Percentiles rank a stretch among this genome's conserved stretches.
phyloP scores from a whole-genome alignment of 2,329 filamentous ascomycete genomes.

The Xylaria sp. region DNA sequence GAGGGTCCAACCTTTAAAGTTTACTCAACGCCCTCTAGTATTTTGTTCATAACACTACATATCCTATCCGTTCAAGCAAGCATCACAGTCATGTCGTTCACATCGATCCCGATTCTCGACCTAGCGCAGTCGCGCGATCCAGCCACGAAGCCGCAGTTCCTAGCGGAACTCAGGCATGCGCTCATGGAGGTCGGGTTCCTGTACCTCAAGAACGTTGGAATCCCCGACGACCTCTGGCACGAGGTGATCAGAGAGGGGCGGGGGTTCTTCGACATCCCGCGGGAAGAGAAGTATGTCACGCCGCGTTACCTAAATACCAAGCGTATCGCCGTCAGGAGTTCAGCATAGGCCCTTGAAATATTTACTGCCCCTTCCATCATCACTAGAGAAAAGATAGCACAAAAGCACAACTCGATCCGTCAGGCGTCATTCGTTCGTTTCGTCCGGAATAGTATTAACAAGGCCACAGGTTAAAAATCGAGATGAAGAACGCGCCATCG shows the following conservation, averaged over 20 bases:
- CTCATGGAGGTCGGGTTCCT: slow-evolving; percentile 89
- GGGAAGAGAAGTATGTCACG: slow-evolving; percentile 75
- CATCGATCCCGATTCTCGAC: slow-evolving; percentile 80
- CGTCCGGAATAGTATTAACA: neutral
- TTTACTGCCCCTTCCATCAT: neutral
- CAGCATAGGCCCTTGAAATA: neutral
- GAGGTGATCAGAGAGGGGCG: slow-evolving; percentile 75
- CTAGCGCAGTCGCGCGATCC: slow-evolving; percentile 72
- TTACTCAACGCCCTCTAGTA: too few species aligned
- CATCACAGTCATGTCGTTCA: slow-evolving; percentile 70
- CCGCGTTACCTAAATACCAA: neutral
- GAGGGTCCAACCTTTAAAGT: too few species aligned
- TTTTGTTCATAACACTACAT: neutral
- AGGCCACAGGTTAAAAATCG: slow-evolving; percentile 66
- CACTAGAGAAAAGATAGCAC: neutral
- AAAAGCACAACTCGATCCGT: neutral
- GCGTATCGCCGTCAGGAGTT: too few species aligned
- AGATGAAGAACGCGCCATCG: slow-evolving; percentile 78
- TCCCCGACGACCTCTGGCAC: slow-evolving; percentile 72
- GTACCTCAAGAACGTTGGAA: slow-evolving; percentile 83
- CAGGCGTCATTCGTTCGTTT: neutral
- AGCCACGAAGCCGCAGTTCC: slow-evolving; percentile 76
- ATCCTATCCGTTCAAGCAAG: neutral
- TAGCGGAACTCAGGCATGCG: slow-evolving; percentile 76
- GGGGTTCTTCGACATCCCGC: slow-evolving; percentile 80